Conservation (phyloP, 352 stramenopile species). For the Phytophthora tubulina region DNA sequence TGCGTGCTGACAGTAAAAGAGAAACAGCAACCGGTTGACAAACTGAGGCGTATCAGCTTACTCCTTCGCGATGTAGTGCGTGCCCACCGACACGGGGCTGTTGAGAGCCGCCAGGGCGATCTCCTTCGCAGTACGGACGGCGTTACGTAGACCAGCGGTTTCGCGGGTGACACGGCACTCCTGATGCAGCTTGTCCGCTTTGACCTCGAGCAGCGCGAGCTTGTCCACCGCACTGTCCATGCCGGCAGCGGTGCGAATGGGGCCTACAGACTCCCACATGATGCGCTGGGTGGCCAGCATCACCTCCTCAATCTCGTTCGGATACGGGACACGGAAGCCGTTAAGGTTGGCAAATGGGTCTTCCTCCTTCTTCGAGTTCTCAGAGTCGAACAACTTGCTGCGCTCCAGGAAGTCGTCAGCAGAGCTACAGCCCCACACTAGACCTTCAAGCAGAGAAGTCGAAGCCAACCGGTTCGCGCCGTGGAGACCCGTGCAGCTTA, state of each 20-base stretch:
- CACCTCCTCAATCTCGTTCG: conserved; percentile 70
- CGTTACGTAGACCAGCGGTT: conserved; percentile 90
- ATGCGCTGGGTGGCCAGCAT: conserved; percentile 75
- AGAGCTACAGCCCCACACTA: conserved; percentile 94
- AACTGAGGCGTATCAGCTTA: conserved; percentile 1
- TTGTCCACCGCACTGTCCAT: conserved; percentile 85
- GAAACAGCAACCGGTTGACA: conserved; percentile 20
- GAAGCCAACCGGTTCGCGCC: conserved; percentile 95
- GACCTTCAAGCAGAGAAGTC: conserved; percentile 94
- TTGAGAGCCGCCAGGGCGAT: conserved; percentile 87
- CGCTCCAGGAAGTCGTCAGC: conserved; percentile 77
- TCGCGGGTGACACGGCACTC: conserved; percentile 71
- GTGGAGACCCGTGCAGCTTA: conserved; percentile 95
- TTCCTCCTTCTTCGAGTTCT: conserved; percentile 24
- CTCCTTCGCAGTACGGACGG: conserved; percentile 83
- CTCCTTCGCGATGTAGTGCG: conserved; percentile 90
- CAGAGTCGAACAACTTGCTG: conserved; percentile 26
- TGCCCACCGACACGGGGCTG: conserved; percentile 88
- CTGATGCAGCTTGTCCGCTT: conserved; percentile 85
- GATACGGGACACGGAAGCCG: conserved; percentile 52
- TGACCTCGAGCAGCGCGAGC: conserved; percentile 79
- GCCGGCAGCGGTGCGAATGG: conserved; percentile 83
- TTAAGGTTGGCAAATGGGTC: conserved; percentile 56
- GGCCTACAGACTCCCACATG: conserved; percentile 96
- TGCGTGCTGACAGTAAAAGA: conserved; percentile 17